phyloP scores from a whole-genome alignment of 2,329 filamentous ascomycete species.

The Sordariomycetes sp. region DNA sequence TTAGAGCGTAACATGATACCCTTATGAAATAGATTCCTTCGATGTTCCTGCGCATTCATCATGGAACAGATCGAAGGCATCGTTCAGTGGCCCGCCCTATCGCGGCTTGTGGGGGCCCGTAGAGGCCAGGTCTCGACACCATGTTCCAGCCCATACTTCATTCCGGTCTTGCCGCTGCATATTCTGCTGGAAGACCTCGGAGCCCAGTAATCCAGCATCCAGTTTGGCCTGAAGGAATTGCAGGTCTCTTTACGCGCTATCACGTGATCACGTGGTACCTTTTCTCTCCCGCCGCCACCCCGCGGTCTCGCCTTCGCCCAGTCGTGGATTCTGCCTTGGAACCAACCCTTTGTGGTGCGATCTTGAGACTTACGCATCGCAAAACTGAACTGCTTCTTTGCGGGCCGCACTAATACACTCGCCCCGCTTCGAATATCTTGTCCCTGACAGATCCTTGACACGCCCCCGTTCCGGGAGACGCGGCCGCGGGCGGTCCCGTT shows the following conservation, averaged over 20 bases:
- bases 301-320: neutral
- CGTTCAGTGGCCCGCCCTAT: neutral
- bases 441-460: neutral
- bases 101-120: no score
- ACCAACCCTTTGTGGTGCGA: neutral
- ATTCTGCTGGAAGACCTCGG: neutral
- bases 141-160: no score
- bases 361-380: neutral
- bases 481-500: neutral
- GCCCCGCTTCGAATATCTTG: neutral
- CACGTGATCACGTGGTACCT: constrained; percentile 3
- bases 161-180: no score
- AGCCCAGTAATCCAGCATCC: neutral
- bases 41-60: neutral
- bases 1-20: constrained; percentile 2
- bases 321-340: neutral
- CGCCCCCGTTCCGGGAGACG: neutral
- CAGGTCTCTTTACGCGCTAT: neutral
- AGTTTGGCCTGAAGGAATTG: neutral
- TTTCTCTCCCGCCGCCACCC: neutral
- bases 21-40: neutral
- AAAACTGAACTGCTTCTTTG: neutral
- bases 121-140: no score
- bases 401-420: neutral
- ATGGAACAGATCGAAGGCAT: neutral